Conservation (phyloP, 257 asterid genomes). For the Henckelia pumila region DNA sequence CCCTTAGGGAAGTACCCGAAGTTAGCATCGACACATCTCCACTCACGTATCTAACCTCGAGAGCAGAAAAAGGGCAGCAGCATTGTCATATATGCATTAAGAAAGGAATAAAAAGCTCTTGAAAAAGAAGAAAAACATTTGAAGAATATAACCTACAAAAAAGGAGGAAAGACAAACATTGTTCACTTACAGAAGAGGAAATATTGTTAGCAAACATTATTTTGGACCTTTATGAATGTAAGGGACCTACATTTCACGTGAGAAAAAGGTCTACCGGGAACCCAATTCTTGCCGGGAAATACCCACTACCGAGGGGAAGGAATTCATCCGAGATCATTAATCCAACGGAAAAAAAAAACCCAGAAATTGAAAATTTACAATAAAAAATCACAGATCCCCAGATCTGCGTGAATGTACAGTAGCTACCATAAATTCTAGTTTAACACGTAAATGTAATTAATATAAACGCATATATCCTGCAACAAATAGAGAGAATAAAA, state of each 20-base stretch:
- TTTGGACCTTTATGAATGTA: background rate
- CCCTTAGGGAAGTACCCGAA: too few relatives aligned
- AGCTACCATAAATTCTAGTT: background rate
- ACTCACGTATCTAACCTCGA: background rate
- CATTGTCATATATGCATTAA: background rate
- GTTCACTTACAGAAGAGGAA: background rate
- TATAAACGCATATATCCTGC: background rate
- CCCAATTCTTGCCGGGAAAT: background rate
- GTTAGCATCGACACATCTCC: too few relatives aligned
- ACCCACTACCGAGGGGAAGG: background rate
- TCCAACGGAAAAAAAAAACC: background rate
- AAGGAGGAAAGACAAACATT: background rate
- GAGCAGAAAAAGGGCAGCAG: background rate
- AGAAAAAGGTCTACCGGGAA: background rate
- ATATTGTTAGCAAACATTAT: background rate
- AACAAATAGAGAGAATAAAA: background rate
- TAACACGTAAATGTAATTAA: slow-evolving; percentile 6
- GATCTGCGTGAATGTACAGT: slow-evolving; percentile 23
- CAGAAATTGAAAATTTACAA: too few relatives aligned
- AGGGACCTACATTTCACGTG: background rate
- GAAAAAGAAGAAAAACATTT: background rate
- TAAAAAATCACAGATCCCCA: slow-evolving; percentile 23
- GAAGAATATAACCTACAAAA: background rate
- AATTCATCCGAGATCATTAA: background rate
- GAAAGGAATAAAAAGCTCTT: background rate